Evolutionary conservation across 345 rosid species (phyloP).

Genomic region (Clarkia xantiana): DNA sequence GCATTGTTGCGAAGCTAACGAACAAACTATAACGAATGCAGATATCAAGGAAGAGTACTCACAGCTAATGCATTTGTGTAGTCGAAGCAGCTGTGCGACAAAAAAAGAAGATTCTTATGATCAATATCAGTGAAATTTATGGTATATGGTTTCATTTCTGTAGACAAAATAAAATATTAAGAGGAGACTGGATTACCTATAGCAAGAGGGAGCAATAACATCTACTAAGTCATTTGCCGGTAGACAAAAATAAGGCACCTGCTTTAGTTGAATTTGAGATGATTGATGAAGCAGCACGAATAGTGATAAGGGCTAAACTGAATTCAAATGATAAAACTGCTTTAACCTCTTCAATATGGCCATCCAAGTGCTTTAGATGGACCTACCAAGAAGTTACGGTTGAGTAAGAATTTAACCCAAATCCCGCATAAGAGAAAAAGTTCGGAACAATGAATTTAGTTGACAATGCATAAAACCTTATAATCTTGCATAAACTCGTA

Average conservation of each 20-base stretch:
- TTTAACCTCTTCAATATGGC: conserved; percentile 88
- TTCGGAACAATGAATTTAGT: conserved; percentile 4
- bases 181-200: conserved; percentile 44
- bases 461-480: conserved; percentile 38
- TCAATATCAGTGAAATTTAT: not conserved
- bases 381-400: conserved; percentile 31
- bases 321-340: conserved; percentile 5
- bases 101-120: not conserved
- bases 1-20: too few relatives aligned
- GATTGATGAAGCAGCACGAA: conserved; percentile 12
- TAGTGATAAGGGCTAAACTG: conserved; percentile 11
- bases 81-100: conserved; percentile 74
- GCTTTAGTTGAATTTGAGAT: conserved; percentile 35
- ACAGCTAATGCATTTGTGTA: conserved; percentile 94
- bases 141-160: not conserved
- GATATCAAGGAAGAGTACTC: conserved; percentile 20
- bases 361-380: conserved; percentile 90
- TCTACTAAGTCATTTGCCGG: conserved; percentile 87
- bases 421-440: not conserved
- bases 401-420: not conserved
- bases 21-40: too few relatives aligned
- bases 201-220: conserved; percentile 93
- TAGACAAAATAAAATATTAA: not conserved
- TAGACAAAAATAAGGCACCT: conserved; percentile 99
- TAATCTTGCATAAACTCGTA: conserved; percentile 99